These are phyloP conservation scores for Ogataea pignaliae DNA, from an alignment of 805 yeast species.

Conservation along the genomic window DNA sequence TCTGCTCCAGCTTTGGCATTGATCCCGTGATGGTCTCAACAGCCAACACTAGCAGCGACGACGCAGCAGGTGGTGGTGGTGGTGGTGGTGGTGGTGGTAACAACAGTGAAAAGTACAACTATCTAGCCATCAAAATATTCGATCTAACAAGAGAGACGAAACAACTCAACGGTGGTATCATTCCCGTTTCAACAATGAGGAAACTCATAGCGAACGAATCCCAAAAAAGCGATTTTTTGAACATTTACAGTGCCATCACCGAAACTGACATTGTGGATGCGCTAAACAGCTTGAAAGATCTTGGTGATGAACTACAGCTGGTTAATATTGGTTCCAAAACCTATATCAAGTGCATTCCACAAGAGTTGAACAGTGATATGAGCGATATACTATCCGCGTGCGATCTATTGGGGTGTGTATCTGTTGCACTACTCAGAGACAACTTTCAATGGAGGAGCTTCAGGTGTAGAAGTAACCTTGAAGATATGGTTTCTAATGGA, in stretches of 20 bases:
- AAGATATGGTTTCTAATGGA: conserved; percentile 79
- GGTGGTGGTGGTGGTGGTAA: too few species aligned
- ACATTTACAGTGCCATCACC: neutral
- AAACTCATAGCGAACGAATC: conserved; percentile 25
- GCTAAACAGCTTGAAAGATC: conserved; percentile 43
- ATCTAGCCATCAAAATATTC: conserved; percentile 67
- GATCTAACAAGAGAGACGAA: conserved; percentile 70
- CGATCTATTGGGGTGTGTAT: conserved; percentile 70
- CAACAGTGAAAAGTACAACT: conserved; percentile 50
- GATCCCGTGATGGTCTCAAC: conserved; percentile 59
- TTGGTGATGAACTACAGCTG: conserved; percentile 72
- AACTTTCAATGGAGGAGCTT: conserved; percentile 71
- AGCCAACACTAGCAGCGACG: conserved; percentile 30
- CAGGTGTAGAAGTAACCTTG: conserved; percentile 58
- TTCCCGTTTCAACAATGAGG: conserved; percentile 54
- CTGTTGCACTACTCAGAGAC: conserved; percentile 57
- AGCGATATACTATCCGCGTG: conserved; percentile 69
- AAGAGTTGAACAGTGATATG: conserved; percentile 65
- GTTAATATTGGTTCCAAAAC: conserved; percentile 52
- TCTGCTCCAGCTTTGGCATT: conserved; percentile 77
- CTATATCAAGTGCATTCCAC: conserved; percentile 61
- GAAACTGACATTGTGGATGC: conserved; percentile 55
- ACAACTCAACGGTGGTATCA: conserved; percentile 77
- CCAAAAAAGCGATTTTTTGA: conserved; percentile 20
- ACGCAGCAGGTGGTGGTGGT: conserved; percentile 6